Percentiles rank a stretch among this genome's conserved stretches.
Conservation (phyloP, 2,329 filamentous ascomycete species). For the Claviceps humidiphila region DNA sequence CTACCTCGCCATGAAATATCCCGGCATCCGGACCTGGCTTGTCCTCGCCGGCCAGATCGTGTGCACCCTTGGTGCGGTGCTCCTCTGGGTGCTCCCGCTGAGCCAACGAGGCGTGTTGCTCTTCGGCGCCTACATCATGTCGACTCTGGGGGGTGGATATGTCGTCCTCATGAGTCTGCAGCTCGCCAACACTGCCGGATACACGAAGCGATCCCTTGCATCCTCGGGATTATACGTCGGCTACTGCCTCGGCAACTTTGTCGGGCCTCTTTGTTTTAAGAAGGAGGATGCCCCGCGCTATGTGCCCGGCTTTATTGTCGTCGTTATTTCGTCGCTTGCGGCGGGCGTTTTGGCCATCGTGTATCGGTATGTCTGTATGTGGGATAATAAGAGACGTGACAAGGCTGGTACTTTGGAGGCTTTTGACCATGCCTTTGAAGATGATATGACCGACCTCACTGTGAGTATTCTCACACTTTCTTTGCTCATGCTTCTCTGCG, state of each 20-base stretch:
- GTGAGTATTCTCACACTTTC: background rate
- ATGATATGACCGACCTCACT: background rate
- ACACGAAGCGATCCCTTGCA: slow-evolving; percentile 4
- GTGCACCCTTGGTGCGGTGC: background rate
- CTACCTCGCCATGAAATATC: background rate
- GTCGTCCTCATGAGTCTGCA: background rate
- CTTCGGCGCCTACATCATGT: background rate
- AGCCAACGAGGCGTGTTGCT: background rate
- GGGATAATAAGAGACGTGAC: background rate
- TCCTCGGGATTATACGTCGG: slow-evolving; percentile 13
- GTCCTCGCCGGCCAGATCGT: background rate
- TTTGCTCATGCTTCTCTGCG: background rate
- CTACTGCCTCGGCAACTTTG: slow-evolving; percentile 29
- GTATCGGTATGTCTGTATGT: background rate
- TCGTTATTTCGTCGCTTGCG: background rate
- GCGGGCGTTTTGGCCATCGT: background rate
- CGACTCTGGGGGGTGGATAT: background rate
- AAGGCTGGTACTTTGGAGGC: background rate
- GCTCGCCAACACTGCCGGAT: slow-evolving; percentile 14
- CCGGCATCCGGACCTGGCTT: background rate
- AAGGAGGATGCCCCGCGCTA: slow-evolving; percentile 31
- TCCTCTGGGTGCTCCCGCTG: background rate
- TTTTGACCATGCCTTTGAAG: slow-evolving; percentile 1
- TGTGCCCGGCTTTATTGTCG: slow-evolving; percentile 27
- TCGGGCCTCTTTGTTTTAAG: slow-evolving; percentile 23